Conservation (phyloP, 257 asterid species). For the Capsicum rhomboideum region DNA sequence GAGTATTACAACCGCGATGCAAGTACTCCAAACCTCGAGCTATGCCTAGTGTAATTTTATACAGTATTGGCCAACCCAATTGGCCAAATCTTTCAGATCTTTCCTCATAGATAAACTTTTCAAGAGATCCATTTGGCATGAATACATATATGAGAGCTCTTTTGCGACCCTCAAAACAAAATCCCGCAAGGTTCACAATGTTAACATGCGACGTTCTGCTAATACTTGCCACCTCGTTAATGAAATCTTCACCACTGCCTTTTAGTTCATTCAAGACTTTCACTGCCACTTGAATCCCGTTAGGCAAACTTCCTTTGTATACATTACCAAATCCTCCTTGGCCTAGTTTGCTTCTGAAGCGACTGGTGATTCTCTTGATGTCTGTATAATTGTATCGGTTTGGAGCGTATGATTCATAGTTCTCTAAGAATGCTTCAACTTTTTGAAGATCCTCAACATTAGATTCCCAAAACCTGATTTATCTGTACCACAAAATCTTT, state of each 20-base stretch:
- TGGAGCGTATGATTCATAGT: too few relatives aligned
- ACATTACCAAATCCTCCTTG: too few relatives aligned
- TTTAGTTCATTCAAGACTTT: constrained; percentile 12
- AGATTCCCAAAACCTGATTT: too few relatives aligned
- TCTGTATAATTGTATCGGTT: too few relatives aligned
- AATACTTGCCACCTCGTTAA: constrained; percentile 35
- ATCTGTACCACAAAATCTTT: too few relatives aligned
- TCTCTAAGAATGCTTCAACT: too few relatives aligned
- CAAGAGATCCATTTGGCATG: constrained; percentile 37
- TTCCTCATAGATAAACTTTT: constrained; percentile 23
- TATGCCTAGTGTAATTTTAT: constrained; percentile 17
- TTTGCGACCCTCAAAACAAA: too few relatives aligned
- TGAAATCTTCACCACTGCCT: constrained; percentile 23
- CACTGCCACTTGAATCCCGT: constrained; percentile 1
- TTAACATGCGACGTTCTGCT: constrained; percentile 39
- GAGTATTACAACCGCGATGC: neutral
- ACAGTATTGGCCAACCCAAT: constrained; percentile 7
- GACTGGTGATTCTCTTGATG: too few relatives aligned
- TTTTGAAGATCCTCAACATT: too few relatives aligned
- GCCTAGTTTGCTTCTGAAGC: too few relatives aligned
- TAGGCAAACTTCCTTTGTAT: too few relatives aligned
- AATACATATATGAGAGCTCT: constrained; percentile 35
- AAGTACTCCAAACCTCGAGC: constrained; percentile 22
- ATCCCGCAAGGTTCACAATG: too few relatives aligned
- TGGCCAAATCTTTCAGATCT: neutral